Evolutionary conservation across 352 stramenopile species (phyloP), one percentile per base, ranked within the genome.

Genomic region (Phytophthora sp.): DNA sequence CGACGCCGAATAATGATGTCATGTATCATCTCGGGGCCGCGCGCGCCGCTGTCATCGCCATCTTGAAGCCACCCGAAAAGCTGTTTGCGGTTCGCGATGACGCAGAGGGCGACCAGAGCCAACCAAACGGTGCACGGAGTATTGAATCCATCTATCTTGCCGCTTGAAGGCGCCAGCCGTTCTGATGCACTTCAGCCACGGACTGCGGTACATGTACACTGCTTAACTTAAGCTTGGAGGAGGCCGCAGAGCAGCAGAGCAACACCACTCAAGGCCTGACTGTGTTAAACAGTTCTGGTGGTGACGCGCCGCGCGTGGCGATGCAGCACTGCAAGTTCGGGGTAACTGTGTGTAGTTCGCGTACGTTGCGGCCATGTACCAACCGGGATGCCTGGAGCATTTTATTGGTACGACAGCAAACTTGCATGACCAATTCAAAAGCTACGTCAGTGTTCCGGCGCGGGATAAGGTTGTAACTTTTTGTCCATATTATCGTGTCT

Each of bases 1-100:
- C 27, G 9, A n/a, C 21, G 64, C 27, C 42, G 58, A 64, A 49
- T 63, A 51, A 71, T 74, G 66, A 74, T 74, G 66, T 74, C 66
- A 74, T 74, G 54, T 33, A 23, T 42, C 57, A 65, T 45, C 27
- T 13, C 3, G 8, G 26, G 35, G 33, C 57, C 29, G 12, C 47
- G 45, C 27, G 6, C 29, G 39, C 38, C 42, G 52, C 26, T 66
- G 60, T 66, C 66, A 69, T 65, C 54, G 36, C 23, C 44, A 50
- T 13, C 52, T 45, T 61, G 36, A 42, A 44, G 47, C 39, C 39
- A 16, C 36, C 27, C 45, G 13, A 4, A 26, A 41, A 36, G 57
- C 47, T 20, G 39, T 62, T 60, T 58, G 47, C 35, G 46, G 7
- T 29, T 26, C 13, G 11, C 60, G 66, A 74, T 74, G 66, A 74